Evolutionary conservation across 2,329 filamentous ascomycete species (phyloP), one percentile per base, ranked within the genome.

Genomic region (Aspergillus amoenus): DNA sequence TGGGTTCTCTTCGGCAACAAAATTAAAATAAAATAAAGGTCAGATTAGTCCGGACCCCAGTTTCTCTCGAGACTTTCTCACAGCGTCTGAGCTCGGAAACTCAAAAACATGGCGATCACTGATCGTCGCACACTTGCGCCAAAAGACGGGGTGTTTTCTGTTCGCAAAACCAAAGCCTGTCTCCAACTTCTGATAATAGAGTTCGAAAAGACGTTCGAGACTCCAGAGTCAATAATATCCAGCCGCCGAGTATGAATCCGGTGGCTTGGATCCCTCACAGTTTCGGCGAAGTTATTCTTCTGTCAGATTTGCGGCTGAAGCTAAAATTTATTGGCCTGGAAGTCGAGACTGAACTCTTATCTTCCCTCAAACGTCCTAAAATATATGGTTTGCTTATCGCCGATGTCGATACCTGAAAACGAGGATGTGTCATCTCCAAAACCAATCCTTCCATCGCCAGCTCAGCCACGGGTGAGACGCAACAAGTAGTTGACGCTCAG

Each of bases 21-120:
- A 24, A 24, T 24, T 6, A 30, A 30, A 30, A 11, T 9, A 30
- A 30, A 30, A 11, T 30, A 30, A 30, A 30, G 27, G 27, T 30
- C 27, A 30, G 40, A 24, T 22, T 44, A 13, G 40, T 34, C 17
- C n/a, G 27, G 17, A 43, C n/a, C 11, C 22, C 43, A 55, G 37
- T 44, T 18, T 21, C n/a, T 47, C 27, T 4, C 37, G 21, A 22
- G 13, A 30, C 27, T 30, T 9, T 11, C 11, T 39, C 51, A 34
- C 17, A 40, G 9, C 12, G 13, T 5, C 30, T 2, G 8, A 9
- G 9, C 18, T n/a, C 41, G 21, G 4, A 39, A 52, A 18, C 9
- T 24, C 32, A 17, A 30, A 57, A 53, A 49, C 43, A 41, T n/a
- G 55, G 24, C 39, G 55, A 57, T 57, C 55, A 32, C 13, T 52